phyloP scores from a whole-genome alignment of 805 yeast genomes.

The Priceomyces carsonii region DNA sequence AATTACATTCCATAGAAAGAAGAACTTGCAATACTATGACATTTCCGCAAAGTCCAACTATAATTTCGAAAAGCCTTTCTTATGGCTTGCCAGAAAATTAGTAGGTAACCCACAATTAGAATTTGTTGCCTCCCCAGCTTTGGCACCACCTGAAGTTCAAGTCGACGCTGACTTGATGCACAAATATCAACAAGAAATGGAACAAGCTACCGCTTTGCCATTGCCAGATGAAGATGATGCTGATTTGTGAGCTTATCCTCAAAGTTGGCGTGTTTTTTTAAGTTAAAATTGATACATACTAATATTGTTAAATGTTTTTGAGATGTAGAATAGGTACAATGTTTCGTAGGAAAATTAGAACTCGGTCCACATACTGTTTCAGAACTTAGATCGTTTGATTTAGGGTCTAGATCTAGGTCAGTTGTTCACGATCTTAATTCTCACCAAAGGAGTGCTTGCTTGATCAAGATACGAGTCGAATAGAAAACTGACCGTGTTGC shows the following conservation, averaged over 20 bases:
- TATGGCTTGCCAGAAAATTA: constrained; percentile 99
- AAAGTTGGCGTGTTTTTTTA: too few species aligned
- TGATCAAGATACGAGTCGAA: too few species aligned
- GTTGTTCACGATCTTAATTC: too few species aligned
- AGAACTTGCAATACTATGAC: constrained; percentile 98
- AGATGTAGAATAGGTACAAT: too few species aligned
- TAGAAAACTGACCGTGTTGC: too few species aligned
- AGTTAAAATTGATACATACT: too few species aligned
- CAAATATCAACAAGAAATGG: constrained; percentile 99
- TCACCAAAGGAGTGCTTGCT: too few species aligned
- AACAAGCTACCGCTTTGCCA: constrained; percentile 98
- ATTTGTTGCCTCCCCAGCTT: constrained; percentile 98
- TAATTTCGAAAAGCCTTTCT: constrained; percentile 99
- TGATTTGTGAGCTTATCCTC: constrained; percentile 66
- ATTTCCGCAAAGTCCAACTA: constrained; percentile 99
- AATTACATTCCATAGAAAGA: constrained; percentile 99
- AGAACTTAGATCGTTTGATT: too few species aligned
- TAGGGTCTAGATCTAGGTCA: too few species aligned
- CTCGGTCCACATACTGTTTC: too few species aligned
- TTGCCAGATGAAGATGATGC: constrained; percentile 99
- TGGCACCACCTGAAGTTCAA: constrained; percentile 99
- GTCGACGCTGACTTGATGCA: constrained; percentile 96
- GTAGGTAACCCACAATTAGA: constrained; percentile 98
- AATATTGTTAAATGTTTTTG: too few species aligned
- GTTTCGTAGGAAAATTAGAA: too few species aligned